Evolutionary conservation across 129 eudicot species (phyloP).

Genomic region (Flaveria linearis): DNA sequence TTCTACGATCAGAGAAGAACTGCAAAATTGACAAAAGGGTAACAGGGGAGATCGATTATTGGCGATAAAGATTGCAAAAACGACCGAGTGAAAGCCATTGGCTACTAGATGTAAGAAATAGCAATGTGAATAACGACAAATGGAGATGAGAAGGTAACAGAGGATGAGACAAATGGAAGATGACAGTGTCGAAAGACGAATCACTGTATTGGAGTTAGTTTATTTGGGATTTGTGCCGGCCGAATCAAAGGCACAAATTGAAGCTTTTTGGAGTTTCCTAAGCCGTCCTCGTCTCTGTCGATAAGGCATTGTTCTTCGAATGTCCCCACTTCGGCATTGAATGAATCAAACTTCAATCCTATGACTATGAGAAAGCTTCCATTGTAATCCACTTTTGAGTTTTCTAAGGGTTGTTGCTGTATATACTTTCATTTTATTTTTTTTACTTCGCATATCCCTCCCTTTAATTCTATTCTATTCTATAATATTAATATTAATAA

Average conservation of each 20-base stretch:
- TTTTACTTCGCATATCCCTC: no score
- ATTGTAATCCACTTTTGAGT: not conserved
- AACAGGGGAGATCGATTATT: constrained; percentile 19
- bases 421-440: no score
- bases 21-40: constrained; percentile 21
- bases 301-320: constrained; percentile 18
- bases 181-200: constrained; percentile 25
- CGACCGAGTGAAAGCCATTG: constrained; percentile 35
- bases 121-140: constrained; percentile 13
- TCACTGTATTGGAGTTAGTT: constrained; percentile 6
- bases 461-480: no score
- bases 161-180: constrained; percentile 40
- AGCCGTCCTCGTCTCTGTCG: constrained; percentile 24
- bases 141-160: constrained; percentile 21
- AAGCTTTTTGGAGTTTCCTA: constrained; percentile 8
- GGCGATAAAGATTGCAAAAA: constrained; percentile 27
- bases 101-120: constrained; percentile 19
- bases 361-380: not conserved
- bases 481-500: no score
- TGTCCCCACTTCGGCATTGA: constrained; percentile 25
- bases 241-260: constrained; percentile 10
- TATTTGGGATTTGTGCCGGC: constrained; percentile 37
- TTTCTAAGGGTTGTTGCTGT: no score
- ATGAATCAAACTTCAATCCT: constrained; percentile 5
- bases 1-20: constrained; percentile 8